Evolutionary conservation across 139 green algal genomes (phyloP), one percentile per base, ranked within the genome.

Genomic region (Asterochloris sp.): DNA sequence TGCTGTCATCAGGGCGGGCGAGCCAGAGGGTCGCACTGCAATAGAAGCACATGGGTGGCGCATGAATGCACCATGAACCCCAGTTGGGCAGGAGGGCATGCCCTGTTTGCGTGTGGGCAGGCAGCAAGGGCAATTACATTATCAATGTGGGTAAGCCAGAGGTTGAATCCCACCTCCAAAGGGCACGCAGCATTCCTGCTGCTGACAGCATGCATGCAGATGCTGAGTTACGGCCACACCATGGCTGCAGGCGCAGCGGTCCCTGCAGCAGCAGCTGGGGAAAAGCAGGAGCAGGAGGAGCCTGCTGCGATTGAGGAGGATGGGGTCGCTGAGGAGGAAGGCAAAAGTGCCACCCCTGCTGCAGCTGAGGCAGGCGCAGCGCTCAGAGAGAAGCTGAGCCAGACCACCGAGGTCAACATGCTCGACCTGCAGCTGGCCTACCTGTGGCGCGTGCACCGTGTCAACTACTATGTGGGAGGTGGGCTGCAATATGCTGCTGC

Each of bases 381-480:
- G 19, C 66, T 47, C 66, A 38, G 60, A 66, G 66, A 66, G 74
- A 77, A 15, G 26, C 38, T 64, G 63, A 89, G 73, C 68, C 80
- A 80, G 24, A 82, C 62, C 23, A 64, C 84, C 29, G 86, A 80
- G 17, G 87, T 87, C 75, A 82, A 79, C 28, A 86, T 90, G 84
- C 87, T 98, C 78, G 95, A 98, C 84, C 69, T 92, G 78, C 84
- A 95, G 82, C 86, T 98, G n/a, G 86, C 88, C 11, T 98, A 98
- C 88, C 89, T 98, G 26, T 98, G 94, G 94, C 85, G 87, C 0
- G 95, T 98, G 82, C 95, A 98, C 68, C 91, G 94, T 15, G 83
- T 98, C 11, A 95, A 98, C 84, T 98, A 94, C 86, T 98, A 98
- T 78, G 89, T 85, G 13, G 93, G 91, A 26, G 71, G 71, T 19